Percentiles rank a stretch among this genome's conserved stretches.
phyloP scores from a whole-genome alignment of 2,329 filamentous ascomycete species.

The Ceratocystis cacaofunesta region DNA sequence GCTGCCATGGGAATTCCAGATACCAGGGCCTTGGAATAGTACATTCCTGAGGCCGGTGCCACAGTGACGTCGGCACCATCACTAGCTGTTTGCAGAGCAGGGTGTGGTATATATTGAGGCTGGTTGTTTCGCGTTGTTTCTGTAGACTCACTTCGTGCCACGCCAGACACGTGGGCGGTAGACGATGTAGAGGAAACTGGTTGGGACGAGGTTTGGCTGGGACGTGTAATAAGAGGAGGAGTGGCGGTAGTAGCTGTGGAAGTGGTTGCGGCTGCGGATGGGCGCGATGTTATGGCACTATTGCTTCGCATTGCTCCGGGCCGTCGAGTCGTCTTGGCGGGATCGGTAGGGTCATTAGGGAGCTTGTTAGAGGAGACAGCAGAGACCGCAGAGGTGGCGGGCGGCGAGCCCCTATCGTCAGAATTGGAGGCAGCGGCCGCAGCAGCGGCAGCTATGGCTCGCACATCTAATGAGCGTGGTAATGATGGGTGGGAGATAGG shows the following conservation, averaged over 20 bases:
- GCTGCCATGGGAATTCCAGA: slow-evolving; percentile 47
- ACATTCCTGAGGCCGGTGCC: slow-evolving; percentile 56
- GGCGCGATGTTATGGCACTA: slow-evolving; percentile 33
- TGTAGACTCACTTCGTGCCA: slow-evolving; percentile 15
- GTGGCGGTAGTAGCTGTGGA: not conserved
- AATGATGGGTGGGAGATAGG: slow-evolving; percentile 17
- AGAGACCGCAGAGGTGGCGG: slow-evolving; percentile 17
- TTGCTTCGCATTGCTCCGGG: slow-evolving; percentile 37
- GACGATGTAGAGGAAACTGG: slow-evolving; percentile 1
- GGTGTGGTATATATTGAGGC: slow-evolving; percentile 32
- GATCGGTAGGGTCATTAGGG: slow-evolving; percentile 19
- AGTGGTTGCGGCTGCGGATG: slow-evolving; percentile 18
- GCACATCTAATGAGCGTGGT: slow-evolving; percentile 11
- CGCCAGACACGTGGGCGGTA: slow-evolving; percentile 19
- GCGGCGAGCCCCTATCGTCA: slow-evolving; percentile 21
- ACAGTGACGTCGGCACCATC: slow-evolving; percentile 44
- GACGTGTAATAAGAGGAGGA: slow-evolving; percentile 7
- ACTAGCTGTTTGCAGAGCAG: slow-evolving; percentile 40
- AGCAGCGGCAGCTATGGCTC: not conserved
- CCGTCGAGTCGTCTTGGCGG: slow-evolving; percentile 22
- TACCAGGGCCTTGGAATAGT: slow-evolving; percentile 52
- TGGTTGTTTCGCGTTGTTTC: slow-evolving; percentile 20
- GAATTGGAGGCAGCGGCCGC: slow-evolving; percentile 10
- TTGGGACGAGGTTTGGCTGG: slow-evolving; percentile 9
- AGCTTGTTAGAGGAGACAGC: slow-evolving; percentile 15